Percentiles rank a stretch among this genome's conserved stretches.
phyloP scores from a whole-genome alignment of 73 alveolate species.

The Tetrahymena thermophila region DNA sequence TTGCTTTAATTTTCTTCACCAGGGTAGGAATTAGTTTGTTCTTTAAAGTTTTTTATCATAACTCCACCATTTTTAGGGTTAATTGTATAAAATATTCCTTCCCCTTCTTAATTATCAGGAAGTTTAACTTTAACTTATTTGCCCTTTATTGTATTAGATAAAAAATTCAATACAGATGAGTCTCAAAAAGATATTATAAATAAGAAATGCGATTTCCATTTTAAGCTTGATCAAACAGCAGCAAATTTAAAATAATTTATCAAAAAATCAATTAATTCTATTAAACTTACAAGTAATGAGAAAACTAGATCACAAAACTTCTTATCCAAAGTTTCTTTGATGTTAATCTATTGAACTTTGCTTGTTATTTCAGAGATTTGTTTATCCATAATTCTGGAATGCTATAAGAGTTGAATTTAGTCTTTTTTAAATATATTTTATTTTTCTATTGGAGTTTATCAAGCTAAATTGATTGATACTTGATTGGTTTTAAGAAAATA shows the following conservation, averaged over 20 bases:
- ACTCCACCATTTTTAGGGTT: background rate
- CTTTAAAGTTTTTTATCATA: background rate
- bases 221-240: background rate
- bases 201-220: background rate
- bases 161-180: background rate
- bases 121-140: background rate
- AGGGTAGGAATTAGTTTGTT: background rate
- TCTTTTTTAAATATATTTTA: background rate
- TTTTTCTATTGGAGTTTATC: background rate
- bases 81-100: background rate
- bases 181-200: background rate
- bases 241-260: too few species aligned
- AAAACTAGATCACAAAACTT: background rate
- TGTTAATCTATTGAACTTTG: background rate
- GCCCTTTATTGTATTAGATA: background rate
- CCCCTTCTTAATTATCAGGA: background rate
- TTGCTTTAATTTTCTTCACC: background rate
- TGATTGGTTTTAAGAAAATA: background rate
- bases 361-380: background rate
- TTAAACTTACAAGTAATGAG: background rate
- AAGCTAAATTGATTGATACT: background rate
- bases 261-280: background rate
- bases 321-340: background rate
- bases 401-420: background rate
- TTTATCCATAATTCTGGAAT: background rate